Evolutionary conservation across 2,329 filamentous ascomycete species (phyloP), one percentile per base, ranked within the genome.

Genomic region (Blastomyces silverae): DNA sequence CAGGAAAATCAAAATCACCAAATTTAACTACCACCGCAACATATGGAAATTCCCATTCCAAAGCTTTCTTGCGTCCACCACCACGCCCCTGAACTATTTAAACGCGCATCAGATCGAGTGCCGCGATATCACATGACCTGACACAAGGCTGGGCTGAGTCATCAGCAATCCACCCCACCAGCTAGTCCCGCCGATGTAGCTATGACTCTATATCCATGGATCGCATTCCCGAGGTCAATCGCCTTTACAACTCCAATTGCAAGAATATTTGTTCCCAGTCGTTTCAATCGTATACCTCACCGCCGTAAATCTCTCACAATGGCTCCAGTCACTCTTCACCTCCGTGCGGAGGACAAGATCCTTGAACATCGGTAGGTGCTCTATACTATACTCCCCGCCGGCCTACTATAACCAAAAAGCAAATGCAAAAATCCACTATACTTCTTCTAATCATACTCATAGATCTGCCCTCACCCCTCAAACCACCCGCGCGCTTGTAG

Each of bases 401-500:
- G 20, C n/a, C 25, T 8, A 28, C 6, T 50, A 20, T 44, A 1
- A 13, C 6, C 44, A 57, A 7, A 17, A 56, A 28, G 17, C 31
- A 50, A 48, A 17, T n/a, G n/a, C 34, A 56, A 31, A 55, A 28
- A 37, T 55, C 20, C 31, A 37, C 8, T 11, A 22, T 57, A 22
- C n/a, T 20, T 39, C 55, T 22, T 22, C 55, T 66, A 62, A 50
- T 13, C 50, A 2, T 37, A 44, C 34, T 20, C 13, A 55, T 31
- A 69, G 68, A 66, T 69, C 68, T 50, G 68, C 68, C 34, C 66
- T 70, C 28, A 68, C 69, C 31, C 77, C 77, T 8, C 70, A 71
- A 20, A 75, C 77, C 53, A 75, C 77, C 52, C 77, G 75, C 68
- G 73, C 76, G 65, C 72, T 79, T n/a, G 70, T 78, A 58, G 74